A percentile compares a stretch with the other conserved stretches of the same genome.
Conservation (phyloP, 2,329 filamentous ascomycete genomes). For the Colletotrichum cereale region DNA sequence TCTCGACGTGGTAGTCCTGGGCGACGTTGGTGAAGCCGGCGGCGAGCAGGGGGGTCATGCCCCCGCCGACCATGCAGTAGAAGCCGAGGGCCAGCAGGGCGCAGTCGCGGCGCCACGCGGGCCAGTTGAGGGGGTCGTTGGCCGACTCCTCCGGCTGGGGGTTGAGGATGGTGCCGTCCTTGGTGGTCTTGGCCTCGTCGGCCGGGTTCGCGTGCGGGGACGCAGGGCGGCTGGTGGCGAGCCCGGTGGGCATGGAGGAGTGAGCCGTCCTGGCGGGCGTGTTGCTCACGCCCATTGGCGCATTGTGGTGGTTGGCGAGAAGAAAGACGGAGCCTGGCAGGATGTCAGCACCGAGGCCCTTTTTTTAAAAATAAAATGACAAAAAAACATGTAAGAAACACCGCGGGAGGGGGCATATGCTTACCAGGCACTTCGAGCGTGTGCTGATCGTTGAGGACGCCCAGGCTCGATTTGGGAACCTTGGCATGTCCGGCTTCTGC, state of each 20-base stretch:
- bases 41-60: slow-evolving; percentile 90
- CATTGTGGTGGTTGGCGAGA: slow-evolving; percentile 66
- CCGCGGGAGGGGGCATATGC: slow-evolving; percentile 41
- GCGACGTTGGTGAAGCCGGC: slow-evolving; percentile 91
- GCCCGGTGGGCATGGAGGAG: slow-evolving; percentile 66
- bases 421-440: slow-evolving; percentile 91
- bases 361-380: too few relatives aligned
- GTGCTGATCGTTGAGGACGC: slow-evolving; percentile 83
- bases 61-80: slow-evolving; percentile 93
- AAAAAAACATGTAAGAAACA: slow-evolving; percentile 1
- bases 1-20: slow-evolving; percentile 70
- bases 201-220: slow-evolving; percentile 30
- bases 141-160: slow-evolving; percentile 91
- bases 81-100: slow-evolving; percentile 87
- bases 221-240: slow-evolving; percentile 42
- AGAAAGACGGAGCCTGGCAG: slow-evolving; percentile 68
- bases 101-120: slow-evolving; percentile 81
- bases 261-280: slow-evolving; percentile 69
- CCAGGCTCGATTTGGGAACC: slow-evolving; percentile 71
- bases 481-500: slow-evolving; percentile 19
- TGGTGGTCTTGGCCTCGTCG: slow-evolving; percentile 76
- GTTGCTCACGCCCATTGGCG: slow-evolving; percentile 70
- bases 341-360: neutral
- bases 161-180: slow-evolving; percentile 88
- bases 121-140: slow-evolving; percentile 96